phyloP scores from a whole-genome alignment of 202 grass and related monocot genomes.

The Hordeum pubiflorum region DNA sequence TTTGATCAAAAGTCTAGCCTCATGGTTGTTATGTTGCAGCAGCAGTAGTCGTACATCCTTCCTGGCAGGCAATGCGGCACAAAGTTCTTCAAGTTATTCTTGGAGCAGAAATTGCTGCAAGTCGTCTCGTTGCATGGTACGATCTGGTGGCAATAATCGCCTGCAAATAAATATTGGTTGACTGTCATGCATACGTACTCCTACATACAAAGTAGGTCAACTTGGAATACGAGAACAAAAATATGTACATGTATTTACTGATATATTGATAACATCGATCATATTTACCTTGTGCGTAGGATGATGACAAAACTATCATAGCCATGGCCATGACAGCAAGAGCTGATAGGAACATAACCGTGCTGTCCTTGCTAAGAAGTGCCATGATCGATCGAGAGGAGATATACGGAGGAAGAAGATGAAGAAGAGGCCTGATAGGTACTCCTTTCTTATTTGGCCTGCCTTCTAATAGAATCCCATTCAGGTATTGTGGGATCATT shows the following conservation, averaged over 20 bases:
- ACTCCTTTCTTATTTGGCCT: too few relatives aligned
- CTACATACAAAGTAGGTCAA: neutral
- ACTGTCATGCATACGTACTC: neutral
- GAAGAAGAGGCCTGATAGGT: too few relatives aligned
- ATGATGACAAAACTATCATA: neutral
- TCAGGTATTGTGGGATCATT: too few relatives aligned
- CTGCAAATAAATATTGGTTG: neutral
- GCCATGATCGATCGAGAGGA: neutral
- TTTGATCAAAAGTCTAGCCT: neutral
- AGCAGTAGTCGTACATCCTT: neutral
- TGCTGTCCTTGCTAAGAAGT: neutral
- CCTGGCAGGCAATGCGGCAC: neutral
- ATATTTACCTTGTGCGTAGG: neutral
- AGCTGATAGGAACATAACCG: neutral
- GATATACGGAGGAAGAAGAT: too few relatives aligned
- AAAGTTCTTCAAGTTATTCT: neutral
- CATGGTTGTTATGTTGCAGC: neutral
- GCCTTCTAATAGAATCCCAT: too few relatives aligned
- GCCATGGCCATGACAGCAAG: neutral
- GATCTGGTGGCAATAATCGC: neutral
- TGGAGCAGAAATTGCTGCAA: neutral
- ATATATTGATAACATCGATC: neutral
- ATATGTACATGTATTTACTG: neutral
- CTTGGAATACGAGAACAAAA: neutral
- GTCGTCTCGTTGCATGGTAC: neutral